Evolutionary conservation across 2,329 filamentous ascomycete species (phyloP).

Genomic region (Cytospora schulzeri): DNA sequence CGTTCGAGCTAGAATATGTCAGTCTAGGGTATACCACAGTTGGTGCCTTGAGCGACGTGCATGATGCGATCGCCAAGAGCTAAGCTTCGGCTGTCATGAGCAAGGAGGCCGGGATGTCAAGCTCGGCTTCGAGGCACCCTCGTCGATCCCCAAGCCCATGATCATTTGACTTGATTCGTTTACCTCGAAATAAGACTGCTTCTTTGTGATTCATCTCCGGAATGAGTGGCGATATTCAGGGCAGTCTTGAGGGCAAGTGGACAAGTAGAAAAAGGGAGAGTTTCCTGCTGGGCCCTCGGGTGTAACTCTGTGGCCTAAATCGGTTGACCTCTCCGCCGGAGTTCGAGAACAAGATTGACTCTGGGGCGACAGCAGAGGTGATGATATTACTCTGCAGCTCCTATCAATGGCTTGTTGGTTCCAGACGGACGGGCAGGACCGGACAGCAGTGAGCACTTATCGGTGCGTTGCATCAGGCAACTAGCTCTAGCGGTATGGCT

Average conservation of each 20-base stretch:
- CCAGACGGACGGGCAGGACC: neutral
- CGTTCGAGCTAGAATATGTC: neutral
- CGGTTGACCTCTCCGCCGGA: neutral
- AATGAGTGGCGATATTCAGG: neutral
- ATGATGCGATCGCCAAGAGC: neutral
- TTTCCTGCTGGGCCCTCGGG: neutral
- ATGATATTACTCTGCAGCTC: neutral
- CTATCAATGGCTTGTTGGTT: neutral
- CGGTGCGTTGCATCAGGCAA: constrained; percentile 21
- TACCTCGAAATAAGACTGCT: neutral
- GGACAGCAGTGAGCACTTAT: neutral
- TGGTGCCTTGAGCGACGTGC: neutral
- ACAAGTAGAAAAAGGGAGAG: constrained; percentile 18
- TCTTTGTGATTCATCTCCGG: neutral
- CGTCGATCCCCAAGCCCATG: neutral
- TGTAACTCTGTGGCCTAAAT: neutral
- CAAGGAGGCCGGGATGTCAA: neutral
- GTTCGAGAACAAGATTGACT: constrained; percentile 1
- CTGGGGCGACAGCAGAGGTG: neutral
- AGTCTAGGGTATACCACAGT: neutral
- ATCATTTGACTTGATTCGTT: neutral
- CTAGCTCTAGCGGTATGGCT: neutral
- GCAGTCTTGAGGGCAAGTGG: neutral
- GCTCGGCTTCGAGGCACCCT: neutral
- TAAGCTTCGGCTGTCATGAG: neutral